phyloP scores from a whole-genome alignment of 805 yeast species.

The Alloascoidea hylecoeti region DNA sequence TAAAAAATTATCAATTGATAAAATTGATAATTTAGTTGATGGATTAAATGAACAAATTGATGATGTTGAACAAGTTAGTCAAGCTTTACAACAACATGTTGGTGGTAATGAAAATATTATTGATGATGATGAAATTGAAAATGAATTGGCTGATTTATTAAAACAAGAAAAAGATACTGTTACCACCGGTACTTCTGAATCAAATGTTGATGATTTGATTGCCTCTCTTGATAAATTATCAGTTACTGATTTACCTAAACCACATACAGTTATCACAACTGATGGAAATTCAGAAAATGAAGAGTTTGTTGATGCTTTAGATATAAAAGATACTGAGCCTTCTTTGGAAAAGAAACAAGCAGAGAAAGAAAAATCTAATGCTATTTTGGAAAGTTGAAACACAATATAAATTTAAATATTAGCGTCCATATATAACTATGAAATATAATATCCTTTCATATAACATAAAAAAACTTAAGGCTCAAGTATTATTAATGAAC shows the following conservation, averaged over 20 bases:
- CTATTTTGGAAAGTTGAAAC: too few relatives aligned
- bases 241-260: not conserved
- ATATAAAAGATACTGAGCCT: too few relatives aligned
- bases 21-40: not conserved
- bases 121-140: not conserved
- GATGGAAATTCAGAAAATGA: not conserved
- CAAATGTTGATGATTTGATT: not conserved
- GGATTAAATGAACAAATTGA: not conserved
- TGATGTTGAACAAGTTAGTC: not conserved
- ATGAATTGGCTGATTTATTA: not conserved
- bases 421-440: too few relatives aligned
- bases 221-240: not conserved
- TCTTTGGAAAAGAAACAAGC: too few relatives aligned
- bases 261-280: not conserved
- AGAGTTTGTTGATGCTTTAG: not conserved
- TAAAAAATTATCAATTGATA: not conserved
- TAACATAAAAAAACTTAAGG: too few relatives aligned
- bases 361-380: too few relatives aligned
- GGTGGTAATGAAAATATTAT: not conserved
- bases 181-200: too few relatives aligned
- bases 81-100: not conserved
- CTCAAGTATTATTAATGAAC: constrained; percentile 26
- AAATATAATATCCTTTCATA: too few relatives aligned
- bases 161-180: not conserved
- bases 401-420: too few relatives aligned